Evolutionary conservation across 352 stramenopile genomes (phyloP).

Genomic region (Pythium dissotocum): DNA sequence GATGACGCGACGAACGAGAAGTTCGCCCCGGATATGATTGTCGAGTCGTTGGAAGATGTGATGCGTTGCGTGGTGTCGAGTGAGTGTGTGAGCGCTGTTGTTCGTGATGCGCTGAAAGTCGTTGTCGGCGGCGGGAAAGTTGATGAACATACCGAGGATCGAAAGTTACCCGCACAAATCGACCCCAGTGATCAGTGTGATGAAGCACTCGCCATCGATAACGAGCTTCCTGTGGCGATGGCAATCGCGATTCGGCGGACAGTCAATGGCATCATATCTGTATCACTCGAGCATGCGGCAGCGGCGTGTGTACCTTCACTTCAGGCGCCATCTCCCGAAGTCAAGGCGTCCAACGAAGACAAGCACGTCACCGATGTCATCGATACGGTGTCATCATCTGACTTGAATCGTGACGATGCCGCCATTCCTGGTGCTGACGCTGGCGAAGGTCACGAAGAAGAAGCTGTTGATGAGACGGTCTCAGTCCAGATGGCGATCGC

Average conservation of each 20-base stretch:
- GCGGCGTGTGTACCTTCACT: background rate
- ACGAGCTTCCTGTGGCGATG: conserved; percentile 23
- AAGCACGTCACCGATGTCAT: background rate
- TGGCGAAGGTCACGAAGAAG: background rate
- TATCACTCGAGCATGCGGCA: conserved; percentile 22
- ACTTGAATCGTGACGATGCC: background rate
- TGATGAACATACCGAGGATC: background rate
- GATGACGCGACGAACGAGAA: background rate
- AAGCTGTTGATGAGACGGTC: background rate
- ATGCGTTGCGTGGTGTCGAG: conserved; percentile 9
- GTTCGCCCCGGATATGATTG: conserved; percentile 11
- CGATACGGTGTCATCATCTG: background rate
- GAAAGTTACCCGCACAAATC: background rate
- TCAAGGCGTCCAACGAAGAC: background rate
- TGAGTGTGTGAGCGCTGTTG: background rate
- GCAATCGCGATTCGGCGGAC: conserved; percentile 25
- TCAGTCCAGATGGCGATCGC: conserved; percentile 42
- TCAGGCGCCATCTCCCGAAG: background rate
- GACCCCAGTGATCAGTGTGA: background rate
- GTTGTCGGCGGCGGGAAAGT: background rate
- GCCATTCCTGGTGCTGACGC: background rate
- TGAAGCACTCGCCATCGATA: background rate
- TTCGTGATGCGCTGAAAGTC: conserved; percentile 14
- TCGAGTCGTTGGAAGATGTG: conserved; percentile 20
- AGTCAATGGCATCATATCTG: conserved; percentile 23